Conservation (phyloP, 2,329 filamentous ascomycete species). For the Fusarium pseudograminearum region DNA sequence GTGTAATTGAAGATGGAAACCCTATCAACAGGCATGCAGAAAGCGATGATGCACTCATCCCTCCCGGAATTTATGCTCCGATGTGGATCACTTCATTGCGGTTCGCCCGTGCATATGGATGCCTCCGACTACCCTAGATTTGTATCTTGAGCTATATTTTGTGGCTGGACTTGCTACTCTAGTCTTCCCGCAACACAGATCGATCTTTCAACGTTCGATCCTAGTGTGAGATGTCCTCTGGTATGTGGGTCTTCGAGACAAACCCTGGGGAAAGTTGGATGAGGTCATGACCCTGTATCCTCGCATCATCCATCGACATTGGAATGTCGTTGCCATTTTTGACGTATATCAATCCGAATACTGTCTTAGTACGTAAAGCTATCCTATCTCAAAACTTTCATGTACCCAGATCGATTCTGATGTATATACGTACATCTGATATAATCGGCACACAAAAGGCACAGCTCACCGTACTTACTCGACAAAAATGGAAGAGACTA, state of each 20-base stretch:
- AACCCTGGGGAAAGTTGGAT: background rate
- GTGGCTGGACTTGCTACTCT: background rate
- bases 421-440: background rate
- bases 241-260: background rate
- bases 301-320: slow-evolving; percentile 13
- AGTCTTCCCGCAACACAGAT: background rate
- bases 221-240: background rate
- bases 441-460: background rate
- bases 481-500: background rate
- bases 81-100: background rate
- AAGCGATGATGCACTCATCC: background rate
- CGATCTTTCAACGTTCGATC: background rate
- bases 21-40: no score
- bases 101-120: background rate
- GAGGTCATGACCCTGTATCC: slow-evolving; percentile 3
- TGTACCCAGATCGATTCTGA: background rate
- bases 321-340: background rate
- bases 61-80: background rate
- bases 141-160: background rate
- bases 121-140: background rate
- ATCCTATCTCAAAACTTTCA: background rate
- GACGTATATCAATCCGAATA: background rate
- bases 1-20: no score
- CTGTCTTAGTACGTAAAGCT: no score
- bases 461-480: no score